phyloP scores from a whole-genome alignment of 257 asterid genomes.

The Nicotiana obtusifolia region DNA sequence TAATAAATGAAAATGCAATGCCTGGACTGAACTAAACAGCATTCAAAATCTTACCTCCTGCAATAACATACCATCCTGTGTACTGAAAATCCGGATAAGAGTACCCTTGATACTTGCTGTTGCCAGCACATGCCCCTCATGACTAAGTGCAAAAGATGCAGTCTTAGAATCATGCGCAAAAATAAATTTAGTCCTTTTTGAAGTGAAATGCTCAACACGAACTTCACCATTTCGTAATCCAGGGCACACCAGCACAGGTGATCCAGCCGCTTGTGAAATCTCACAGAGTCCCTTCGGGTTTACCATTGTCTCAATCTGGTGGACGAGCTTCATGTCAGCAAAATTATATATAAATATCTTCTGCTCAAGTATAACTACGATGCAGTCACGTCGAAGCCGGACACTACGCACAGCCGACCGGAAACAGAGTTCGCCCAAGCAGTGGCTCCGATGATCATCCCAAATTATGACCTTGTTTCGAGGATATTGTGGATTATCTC shows the following conservation, averaged over 20 bases:
- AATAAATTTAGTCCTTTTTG: conserved; percentile 63
- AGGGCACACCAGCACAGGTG: conserved; percentile 84
- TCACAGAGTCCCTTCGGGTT: conserved; percentile 87
- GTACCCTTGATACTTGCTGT: conserved; percentile 91
- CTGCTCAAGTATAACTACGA: conserved; percentile 81
- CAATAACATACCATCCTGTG: conserved; percentile 86
- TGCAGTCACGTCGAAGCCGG: conserved; percentile 71
- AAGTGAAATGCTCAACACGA: conserved; percentile 88
- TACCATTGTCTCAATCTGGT: conserved; percentile 75
- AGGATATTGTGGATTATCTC: conserved; percentile 63
- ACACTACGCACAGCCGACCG: conserved; percentile 88
- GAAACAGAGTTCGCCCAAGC: conserved; percentile 82
- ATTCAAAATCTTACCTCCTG: conserved; percentile 63
- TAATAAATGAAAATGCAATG: background rate
- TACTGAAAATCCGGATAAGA: conserved; percentile 82
- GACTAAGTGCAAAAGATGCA: conserved; percentile 70
- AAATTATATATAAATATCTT: conserved; percentile 80
- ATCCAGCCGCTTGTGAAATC: conserved; percentile 63
- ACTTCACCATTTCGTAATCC: conserved; percentile 80
- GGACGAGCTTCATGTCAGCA: conserved; percentile 81
- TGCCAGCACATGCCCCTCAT: conserved; percentile 89
- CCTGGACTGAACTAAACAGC: background rate
- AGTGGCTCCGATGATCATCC: conserved; percentile 92
- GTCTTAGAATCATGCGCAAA: conserved; percentile 81
- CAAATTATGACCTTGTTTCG: conserved; percentile 83